Evolutionary conservation across 345 rosid species (phyloP), one percentile per base, ranked within the genome.

Genomic region (Gossypium anomalum): DNA sequence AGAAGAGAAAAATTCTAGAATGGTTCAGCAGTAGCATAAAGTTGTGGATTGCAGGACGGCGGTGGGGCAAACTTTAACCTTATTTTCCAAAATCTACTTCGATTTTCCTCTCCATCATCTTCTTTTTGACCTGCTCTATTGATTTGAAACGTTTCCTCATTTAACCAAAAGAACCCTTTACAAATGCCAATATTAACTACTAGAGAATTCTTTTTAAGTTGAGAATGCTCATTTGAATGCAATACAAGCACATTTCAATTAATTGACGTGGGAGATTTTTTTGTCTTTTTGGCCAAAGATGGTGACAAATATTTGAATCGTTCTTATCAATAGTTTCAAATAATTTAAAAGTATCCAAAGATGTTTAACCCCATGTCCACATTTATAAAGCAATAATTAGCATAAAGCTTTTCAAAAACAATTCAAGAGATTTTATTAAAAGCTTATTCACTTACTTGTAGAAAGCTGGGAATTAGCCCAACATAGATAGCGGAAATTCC

Each of bases 401-500:
- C 23, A 49, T 15, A 23, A 67, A 48, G 22, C 43, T 49, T 68
- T 48, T 25, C 3, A 15, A 19, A 8, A 68, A 68, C 43, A 25
- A 67, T 49, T 68, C 19, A 38, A 15, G 58, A 49, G 72, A 49
- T 49, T 49, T 15, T 68, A 25, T 49, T 68, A 68, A 68, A 29
- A 16, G 15, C 44, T 68, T 29, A 29, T 62, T 51, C 19, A 70
- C 76, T 22, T 78, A 87, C 90, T 91, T 88, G 97, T 80, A 91
- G 82, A 80, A 90, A 87, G 82, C 90, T 89, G 15, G 96, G 93
- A 77, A 89, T 72, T 53, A 90, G 83, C 72, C 95, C 93, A 20
- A 90, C 85, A 80, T 90, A 90, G 3, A 90, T 82, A 62, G 90
- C 90, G 76, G 85, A 86, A 77, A 89, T 72, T 75, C 96, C 93